Conservation (phyloP, 257 asterid genomes). For the Gentiana macrophylla region DNA sequence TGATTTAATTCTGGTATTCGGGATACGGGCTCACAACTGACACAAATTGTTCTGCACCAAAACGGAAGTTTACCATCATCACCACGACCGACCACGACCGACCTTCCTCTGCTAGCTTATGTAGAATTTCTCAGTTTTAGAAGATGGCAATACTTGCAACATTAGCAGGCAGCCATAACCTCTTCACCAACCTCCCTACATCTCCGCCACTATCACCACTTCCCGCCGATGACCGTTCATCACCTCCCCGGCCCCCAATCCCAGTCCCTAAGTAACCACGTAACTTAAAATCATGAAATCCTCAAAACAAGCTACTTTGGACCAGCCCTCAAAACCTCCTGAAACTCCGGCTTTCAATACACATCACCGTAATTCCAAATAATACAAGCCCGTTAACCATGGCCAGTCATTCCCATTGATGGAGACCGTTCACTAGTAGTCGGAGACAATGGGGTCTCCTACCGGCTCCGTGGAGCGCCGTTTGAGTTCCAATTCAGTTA, state of each 20-base stretch:
- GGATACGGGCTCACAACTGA: too few relatives aligned
- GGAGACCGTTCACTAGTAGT: constrained; percentile 55
- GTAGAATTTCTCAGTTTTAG: not conserved
- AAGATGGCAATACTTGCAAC: constrained; percentile 64
- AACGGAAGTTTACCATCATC: too few relatives aligned
- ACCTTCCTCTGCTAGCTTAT: too few relatives aligned
- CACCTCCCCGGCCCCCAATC: constrained; percentile 39
- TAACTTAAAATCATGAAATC: constrained; percentile 25
- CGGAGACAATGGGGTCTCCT: constrained; percentile 66
- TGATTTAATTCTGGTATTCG: too few relatives aligned
- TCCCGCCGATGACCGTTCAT: constrained; percentile 19
- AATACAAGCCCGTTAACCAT: constrained; percentile 71
- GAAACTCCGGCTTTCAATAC: constrained; percentile 45
- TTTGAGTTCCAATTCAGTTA: constrained; percentile 89
- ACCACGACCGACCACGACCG: too few relatives aligned
- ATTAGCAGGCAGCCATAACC: constrained; percentile 38
- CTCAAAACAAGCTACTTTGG: constrained; percentile 13
- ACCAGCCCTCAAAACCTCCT: constrained; percentile 11
- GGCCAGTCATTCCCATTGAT: constrained; percentile 45
- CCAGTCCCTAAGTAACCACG: constrained; percentile 65
- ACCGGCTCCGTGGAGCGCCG: constrained; percentile 83
- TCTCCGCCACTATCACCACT: constrained; percentile 28
- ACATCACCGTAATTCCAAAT: constrained; percentile 52
- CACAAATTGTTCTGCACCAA: too few relatives aligned
- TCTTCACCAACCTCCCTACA: constrained; percentile 48